Evolutionary conservation across 1,139 yeast genomes (phyloP).

Genomic region (Saccharomycopsis hybrid): DNA sequence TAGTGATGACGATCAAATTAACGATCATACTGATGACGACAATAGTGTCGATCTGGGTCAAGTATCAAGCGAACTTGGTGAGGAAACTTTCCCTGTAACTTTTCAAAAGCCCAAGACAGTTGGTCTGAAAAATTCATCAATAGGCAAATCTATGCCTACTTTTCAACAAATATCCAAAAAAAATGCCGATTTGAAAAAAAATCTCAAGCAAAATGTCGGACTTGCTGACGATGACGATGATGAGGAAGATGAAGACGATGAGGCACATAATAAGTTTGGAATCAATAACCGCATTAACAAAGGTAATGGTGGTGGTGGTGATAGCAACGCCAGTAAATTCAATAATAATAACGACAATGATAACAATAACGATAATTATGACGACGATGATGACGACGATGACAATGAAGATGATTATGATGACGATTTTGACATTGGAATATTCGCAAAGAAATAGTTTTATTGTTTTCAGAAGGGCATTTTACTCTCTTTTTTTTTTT

Average conservation of each 20-base stretch:
- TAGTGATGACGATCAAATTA: slow-evolving; percentile 20
- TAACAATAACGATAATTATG: not conserved
- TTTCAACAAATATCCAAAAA: slow-evolving; percentile 21
- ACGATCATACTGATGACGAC: slow-evolving; percentile 27
- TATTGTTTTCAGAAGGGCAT: not conserved
- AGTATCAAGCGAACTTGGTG: slow-evolving; percentile 24
- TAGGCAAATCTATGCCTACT: too few relatives aligned
- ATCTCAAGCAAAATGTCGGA: too few relatives aligned
- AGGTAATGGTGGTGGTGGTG: slow-evolving; percentile 20
- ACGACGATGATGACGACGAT: slow-evolving; percentile 1
- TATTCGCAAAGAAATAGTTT: not conserved
- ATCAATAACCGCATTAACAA: slow-evolving; percentile 19
- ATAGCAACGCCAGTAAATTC: not conserved
- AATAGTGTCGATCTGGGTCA: slow-evolving; percentile 12
- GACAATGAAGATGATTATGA: slow-evolving; percentile 27
- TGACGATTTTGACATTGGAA: slow-evolving; percentile 22
- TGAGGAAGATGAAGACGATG: slow-evolving; percentile 22
- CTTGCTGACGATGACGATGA: slow-evolving; percentile 36
- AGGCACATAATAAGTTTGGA: slow-evolving; percentile 21
- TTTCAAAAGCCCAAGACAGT: too few relatives aligned
- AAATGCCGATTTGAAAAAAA: not conserved
- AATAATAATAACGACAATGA: not conserved
- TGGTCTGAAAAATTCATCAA: too few relatives aligned
- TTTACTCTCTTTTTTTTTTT: too few relatives aligned
- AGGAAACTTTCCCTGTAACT: not conserved